Percentiles rank a stretch among this genome's conserved stretches.
These are phyloP conservation scores for Apiotrichum laibachii DNA, from an alignment of 1,284 basidiomycete species.

Conservation along the genomic window DNA sequence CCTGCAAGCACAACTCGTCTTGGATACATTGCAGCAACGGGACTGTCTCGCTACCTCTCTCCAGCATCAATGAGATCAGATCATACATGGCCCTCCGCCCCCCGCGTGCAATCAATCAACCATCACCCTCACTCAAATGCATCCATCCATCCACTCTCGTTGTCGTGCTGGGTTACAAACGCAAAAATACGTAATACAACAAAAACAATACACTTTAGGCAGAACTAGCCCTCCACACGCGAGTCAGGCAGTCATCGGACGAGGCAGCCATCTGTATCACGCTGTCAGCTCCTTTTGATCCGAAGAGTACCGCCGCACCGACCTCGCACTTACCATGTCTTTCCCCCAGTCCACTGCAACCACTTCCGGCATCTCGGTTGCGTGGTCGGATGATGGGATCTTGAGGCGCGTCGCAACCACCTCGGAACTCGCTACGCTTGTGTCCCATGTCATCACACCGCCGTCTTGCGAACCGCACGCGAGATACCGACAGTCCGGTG, in stretches of 20 bases:
- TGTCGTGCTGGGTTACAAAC: background rate
- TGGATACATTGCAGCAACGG: no score
- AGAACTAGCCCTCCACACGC: conserved; percentile 37
- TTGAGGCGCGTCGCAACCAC: background rate
- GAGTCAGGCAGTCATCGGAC: conserved; percentile 42
- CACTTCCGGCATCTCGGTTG: conserved; percentile 28
- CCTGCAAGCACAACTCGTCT: no score
- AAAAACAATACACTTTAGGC: background rate
- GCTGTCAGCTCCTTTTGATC: background rate
- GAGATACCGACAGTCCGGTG: conserved; percentile 43
- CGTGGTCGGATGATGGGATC: background rate
- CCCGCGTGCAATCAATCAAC: no score
- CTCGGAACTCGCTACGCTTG: background rate
- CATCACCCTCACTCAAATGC: no score
- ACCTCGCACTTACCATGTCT: conserved; percentile 40
- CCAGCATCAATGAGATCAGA: no score
- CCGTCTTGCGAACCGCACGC: conserved; percentile 42
- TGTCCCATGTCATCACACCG: conserved; percentile 47
- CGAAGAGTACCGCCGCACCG: background rate
- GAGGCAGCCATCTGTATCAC: conserved; percentile 41
- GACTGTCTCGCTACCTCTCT: no score
- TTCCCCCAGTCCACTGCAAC: conserved; percentile 48
- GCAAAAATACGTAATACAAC: conserved; percentile 2
- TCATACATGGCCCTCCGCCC: no score
- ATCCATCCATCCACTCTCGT: no score